Base-by-base conservation (phyloP, 2,329 filamentous ascomycete genomes). In the Pseudofabraea citricarpa region DNA sequence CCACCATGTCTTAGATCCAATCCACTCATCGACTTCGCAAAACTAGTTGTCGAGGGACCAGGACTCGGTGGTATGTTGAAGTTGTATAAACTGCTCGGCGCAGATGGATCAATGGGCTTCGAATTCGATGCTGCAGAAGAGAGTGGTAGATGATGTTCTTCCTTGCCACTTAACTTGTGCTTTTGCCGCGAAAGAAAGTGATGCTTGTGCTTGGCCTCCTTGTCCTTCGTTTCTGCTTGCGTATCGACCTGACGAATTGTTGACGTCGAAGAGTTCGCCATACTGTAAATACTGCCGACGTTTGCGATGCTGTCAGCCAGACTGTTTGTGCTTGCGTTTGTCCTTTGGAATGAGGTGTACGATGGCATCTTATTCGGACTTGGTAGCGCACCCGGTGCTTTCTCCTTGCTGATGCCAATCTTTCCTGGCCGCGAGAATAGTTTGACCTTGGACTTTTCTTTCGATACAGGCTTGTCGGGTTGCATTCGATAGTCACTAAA, bases 11-110 rank as follows among this genome's bases (percentile, higher is more conserved):
- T 74, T 20, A 91, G 68, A 63, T 91, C 87, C 33, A 91, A 70
- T 0, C 85, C 86, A 46, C 86, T 91, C 58, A 93, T 86, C 3
- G 84, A 85, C 66, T 93, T 94, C 27, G 83, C 75, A 61, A 97
- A 95, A 23, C 77, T 72, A 20, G 73, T 75, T 41, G 72, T 75
- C 40, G 73, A 75, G 12, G 82, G 79, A 0, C 77, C 83, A 1
- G 87, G 85, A 47, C 83, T 89, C 6, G 83, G 75, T 1, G 86
- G 86, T 2, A 87, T 65, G 45, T 81, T 85, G 64, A 91, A 90
- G 49, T 81, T 89, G 68, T 91, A 91, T 4, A 91, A 65, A 43
- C 85, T 87, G 53, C 79, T 84, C 0, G 87, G 85, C 3, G 85
- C 85, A 56, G 71, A 83, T 1, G 86, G 85, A 55, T 90, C 86